Evolutionary conservation across 176 grass and related monocot genomes (phyloP).

Genomic region (Luzula sylvatica): DNA sequence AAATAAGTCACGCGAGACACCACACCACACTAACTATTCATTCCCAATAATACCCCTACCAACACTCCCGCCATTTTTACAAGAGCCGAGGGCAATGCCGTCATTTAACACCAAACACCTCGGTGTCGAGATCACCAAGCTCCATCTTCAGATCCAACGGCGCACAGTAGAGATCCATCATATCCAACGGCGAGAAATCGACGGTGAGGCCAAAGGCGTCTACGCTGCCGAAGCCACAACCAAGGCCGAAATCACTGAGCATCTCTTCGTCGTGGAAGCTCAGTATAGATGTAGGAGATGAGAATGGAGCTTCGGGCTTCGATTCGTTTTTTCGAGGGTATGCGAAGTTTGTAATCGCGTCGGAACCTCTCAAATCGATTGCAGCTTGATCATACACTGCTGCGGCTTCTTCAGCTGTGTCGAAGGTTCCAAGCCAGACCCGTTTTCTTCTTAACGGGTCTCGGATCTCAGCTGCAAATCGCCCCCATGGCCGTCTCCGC

Average conservation of each 20-base stretch:
- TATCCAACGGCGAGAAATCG: conserved; percentile 11
- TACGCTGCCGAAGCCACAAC: conserved; percentile 8
- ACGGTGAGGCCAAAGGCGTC: conserved; percentile 17
- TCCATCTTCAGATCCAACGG: conserved; percentile 27
- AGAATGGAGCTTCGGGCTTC: neutral
- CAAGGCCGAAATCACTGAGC: conserved; percentile 15
- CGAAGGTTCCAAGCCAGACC: conserved; percentile 82
- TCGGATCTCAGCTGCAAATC: conserved; percentile 90
- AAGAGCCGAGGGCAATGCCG: neutral
- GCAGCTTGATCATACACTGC: conserved; percentile 65
- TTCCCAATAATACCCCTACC: neutral
- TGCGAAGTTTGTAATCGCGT: conserved; percentile 77
- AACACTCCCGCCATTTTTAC: conserved; percentile 16
- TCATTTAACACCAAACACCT: conserved; percentile 20
- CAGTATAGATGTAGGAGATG: neutral
- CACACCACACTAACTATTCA: conserved; percentile 12
- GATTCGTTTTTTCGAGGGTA: neutral
- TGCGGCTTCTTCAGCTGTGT: conserved; percentile 65
- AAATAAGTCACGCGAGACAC: conserved; percentile 2
- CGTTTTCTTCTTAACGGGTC: conserved; percentile 70
- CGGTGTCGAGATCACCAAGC: conserved; percentile 11
- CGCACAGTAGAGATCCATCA: conserved; percentile 11
- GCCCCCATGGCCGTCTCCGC: conserved; percentile 62
- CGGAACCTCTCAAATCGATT: conserved; percentile 48
- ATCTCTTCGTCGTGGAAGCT: conserved; percentile 1